phyloP scores from a whole-genome alignment of 2,329 filamentous ascomycete species.

The Pestalotiopsis sp. region DNA sequence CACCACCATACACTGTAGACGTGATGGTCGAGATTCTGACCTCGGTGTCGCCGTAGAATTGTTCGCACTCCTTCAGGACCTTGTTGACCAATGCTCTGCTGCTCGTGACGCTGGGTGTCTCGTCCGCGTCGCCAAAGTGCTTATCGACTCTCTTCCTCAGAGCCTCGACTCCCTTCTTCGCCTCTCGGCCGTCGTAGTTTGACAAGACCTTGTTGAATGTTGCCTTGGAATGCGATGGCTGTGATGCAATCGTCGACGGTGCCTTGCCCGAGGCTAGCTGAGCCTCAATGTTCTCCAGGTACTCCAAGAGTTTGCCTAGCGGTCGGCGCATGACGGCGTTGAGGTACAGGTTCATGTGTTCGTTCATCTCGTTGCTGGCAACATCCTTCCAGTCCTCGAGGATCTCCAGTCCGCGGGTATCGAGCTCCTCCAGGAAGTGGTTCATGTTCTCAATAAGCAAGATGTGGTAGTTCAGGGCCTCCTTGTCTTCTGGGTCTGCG shows the following conservation, averaged over 20 bases:
- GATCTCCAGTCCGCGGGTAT: constrained; percentile 72
- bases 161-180: constrained; percentile 86
- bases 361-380: constrained; percentile 76
- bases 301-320: constrained; percentile 87
- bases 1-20: constrained; percentile 65
- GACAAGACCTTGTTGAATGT: constrained; percentile 86
- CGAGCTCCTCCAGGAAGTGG: constrained; percentile 91
- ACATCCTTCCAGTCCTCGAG: constrained; percentile 82
- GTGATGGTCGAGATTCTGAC: constrained; percentile 61
- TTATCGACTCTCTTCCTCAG: constrained; percentile 93
- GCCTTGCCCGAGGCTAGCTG: constrained; percentile 64
- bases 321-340: constrained; percentile 86
- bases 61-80: constrained; percentile 63
- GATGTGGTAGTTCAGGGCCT: constrained; percentile 96
- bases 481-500: constrained; percentile 81
- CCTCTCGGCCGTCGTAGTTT: constrained; percentile 79
- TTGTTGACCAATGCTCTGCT: constrained; percentile 52
- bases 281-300: constrained; percentile 85
- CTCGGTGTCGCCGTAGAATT: constrained; percentile 65
- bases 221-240: constrained; percentile 80
- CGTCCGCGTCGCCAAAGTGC: constrained; percentile 90
- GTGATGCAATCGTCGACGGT: constrained; percentile 68
- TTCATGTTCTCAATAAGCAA: constrained; percentile 99
- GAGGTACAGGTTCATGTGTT: constrained; percentile 88
- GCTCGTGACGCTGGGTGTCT: constrained; percentile 61